Evolutionary conservation across 306 rosid genomes (phyloP).

Genomic region (Lupinus albus): DNA sequence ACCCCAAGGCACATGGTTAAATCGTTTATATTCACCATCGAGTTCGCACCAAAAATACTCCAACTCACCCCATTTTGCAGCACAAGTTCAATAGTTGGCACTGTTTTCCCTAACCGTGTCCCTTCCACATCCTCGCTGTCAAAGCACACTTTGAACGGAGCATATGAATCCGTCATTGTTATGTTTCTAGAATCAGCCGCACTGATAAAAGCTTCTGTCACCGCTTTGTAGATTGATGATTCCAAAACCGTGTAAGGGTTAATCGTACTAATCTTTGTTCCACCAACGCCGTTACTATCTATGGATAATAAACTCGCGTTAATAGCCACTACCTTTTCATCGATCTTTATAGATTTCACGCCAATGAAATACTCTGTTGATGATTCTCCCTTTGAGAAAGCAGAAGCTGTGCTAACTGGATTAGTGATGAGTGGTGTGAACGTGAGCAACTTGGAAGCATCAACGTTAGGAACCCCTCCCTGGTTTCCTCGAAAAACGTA

Average conservation of each 20-base stretch:
- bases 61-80: conserved; percentile 42
- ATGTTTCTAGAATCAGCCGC: conserved; percentile 53
- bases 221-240: conserved; percentile 55
- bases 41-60: conserved; percentile 50
- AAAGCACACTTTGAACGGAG: conserved; percentile 58
- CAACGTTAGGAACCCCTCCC: conserved; percentile 33
- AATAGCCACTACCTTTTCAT: conserved; percentile 34
- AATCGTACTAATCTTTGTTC: conserved; percentile 74
- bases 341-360: conserved; percentile 49
- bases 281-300: conserved; percentile 56
- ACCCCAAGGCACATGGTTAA: conserved; percentile 44
- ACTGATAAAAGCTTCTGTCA: conserved; percentile 45
- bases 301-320: conserved; percentile 53
- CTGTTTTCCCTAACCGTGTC: conserved; percentile 46
- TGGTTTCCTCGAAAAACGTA: conserved; percentile 41
- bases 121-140: conserved; percentile 24
- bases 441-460: conserved; percentile 41
- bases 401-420: conserved; percentile 63
- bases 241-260: conserved; percentile 66
- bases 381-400: conserved; percentile 47
- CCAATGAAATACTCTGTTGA: conserved; percentile 65
- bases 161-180: conserved; percentile 33
- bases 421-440: conserved; percentile 53
- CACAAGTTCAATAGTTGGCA: conserved; percentile 47
- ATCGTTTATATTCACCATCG: conserved; percentile 44